These are phyloP conservation scores for Aspergillus haitiensis DNA, from an alignment of 495 filamentous ascomycete species.

Conservation along the genomic window DNA sequence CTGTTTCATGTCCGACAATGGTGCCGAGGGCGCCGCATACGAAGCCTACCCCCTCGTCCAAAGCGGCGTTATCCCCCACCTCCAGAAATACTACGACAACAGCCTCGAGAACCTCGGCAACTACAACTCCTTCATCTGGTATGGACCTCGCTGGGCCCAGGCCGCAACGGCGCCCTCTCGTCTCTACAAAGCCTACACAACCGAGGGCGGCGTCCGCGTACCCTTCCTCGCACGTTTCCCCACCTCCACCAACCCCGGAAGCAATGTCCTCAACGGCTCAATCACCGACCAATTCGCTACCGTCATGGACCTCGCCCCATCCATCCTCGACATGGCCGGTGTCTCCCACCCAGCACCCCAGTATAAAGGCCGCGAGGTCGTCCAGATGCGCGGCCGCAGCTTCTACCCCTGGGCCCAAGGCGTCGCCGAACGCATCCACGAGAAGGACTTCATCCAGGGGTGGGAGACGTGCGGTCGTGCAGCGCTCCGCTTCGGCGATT, in stretches of 20 bases:
- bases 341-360: conserved; percentile 56
- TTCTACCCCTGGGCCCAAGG: conserved; percentile 46
- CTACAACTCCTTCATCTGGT: conserved; percentile 64
- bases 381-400: conserved; percentile 57
- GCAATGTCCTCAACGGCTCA: conserved; percentile 27
- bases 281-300: conserved; percentile 60
- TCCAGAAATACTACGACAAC: conserved; percentile 65
- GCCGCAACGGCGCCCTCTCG: conserved; percentile 64
- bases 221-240: conserved; percentile 58
- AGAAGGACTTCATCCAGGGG: conserved; percentile 47
- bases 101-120: conserved; percentile 61
- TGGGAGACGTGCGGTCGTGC: conserved; percentile 51
- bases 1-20: conserved; percentile 65
- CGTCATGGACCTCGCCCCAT: conserved; percentile 64
- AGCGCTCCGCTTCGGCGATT: conserved; percentile 47
- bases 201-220: conserved; percentile 60
- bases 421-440: conserved; percentile 40
- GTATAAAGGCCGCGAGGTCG: conserved; percentile 58
- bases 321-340: conserved; percentile 61
- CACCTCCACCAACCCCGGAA: conserved; percentile 27
- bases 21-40: conserved; percentile 62
- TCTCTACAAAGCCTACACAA: conserved; percentile 62
- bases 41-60: conserved; percentile 59
- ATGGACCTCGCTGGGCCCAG: conserved; percentile 63
- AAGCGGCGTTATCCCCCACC: conserved; percentile 51